Evolutionary conservation across 2,329 filamentous ascomycete species (phyloP).

Genomic region (Ophiostoma tasmaniense): DNA sequence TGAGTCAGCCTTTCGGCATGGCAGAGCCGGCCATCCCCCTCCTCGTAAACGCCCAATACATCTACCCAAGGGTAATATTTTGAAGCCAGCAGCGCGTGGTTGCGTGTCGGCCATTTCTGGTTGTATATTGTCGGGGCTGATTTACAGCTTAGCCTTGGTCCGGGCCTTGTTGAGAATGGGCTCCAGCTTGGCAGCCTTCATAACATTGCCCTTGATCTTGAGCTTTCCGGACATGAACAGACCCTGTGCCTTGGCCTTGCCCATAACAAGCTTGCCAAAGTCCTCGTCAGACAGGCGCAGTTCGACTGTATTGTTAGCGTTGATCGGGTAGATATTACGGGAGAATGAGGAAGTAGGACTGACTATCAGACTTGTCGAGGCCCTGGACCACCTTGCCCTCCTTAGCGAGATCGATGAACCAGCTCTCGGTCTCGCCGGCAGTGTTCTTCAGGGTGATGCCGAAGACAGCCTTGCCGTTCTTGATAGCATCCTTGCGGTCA

Average conservation of each 20-base stretch:
- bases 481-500: conserved; percentile 75
- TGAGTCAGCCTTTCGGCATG: neutral
- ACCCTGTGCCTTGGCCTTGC: conserved; percentile 88
- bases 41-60: neutral
- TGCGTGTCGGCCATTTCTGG: neutral
- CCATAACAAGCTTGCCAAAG: conserved; percentile 72
- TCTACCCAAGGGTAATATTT: neutral
- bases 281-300: conserved; percentile 75
- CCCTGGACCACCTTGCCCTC: conserved; percentile 76
- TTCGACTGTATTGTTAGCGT: conserved; percentile 52
- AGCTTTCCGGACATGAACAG: conserved; percentile 98
- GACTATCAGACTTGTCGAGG: conserved; percentile 72
- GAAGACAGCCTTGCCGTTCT: conserved; percentile 79
- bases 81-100: neutral
- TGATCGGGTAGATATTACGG: neutral
- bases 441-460: conserved; percentile 88
- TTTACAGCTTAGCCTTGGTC: conserved; percentile 68
- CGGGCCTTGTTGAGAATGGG: conserved; percentile 77
- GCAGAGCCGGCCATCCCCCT: neutral
- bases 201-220: conserved; percentile 96
- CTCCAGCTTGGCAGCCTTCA: conserved; percentile 98
- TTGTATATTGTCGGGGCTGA: neutral
- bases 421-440: conserved; percentile 69
- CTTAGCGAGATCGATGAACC: conserved; percentile 94
- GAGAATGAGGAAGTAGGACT: conserved; percentile 24